Evolutionary conservation across 108 stramenopile genomes (phyloP).

Genomic region (Fistulifera solaris): DNA sequence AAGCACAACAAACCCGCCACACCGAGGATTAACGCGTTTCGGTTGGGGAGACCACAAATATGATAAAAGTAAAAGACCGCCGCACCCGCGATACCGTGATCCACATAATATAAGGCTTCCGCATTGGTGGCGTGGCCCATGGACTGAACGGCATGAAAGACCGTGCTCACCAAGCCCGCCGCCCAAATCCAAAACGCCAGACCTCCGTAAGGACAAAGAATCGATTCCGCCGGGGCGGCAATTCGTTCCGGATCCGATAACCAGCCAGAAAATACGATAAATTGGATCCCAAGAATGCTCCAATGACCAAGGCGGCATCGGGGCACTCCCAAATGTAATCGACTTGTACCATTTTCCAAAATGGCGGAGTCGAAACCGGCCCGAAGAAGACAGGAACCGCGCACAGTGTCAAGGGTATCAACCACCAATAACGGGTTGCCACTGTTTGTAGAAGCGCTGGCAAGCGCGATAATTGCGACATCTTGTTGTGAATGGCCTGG

Average conservation of each 20-base stretch:
- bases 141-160: slow-evolving; percentile 35
- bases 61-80: slow-evolving; percentile 23
- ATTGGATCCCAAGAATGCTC: slow-evolving; percentile 23
- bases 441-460: neutral
- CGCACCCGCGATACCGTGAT: slow-evolving; percentile 34
- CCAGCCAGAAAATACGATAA: slow-evolving; percentile 25
- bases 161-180: slow-evolving; percentile 27
- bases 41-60: slow-evolving; percentile 27
- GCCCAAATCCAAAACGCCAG: slow-evolving; percentile 21
- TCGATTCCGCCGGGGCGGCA: neutral
- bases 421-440: slow-evolving; percentile 20
- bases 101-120: slow-evolving; percentile 28
- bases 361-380: slow-evolving; percentile 21
- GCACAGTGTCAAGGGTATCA: slow-evolving; percentile 19
- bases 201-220: slow-evolving; percentile 4
- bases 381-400: slow-evolving; percentile 18
- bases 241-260: neutral
- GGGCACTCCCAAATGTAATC: slow-evolving; percentile 9
- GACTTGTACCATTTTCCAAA: slow-evolving; percentile 27
- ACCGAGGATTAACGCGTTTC: slow-evolving; percentile 15
- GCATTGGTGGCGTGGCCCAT: slow-evolving; percentile 20
- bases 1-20: slow-evolving; percentile 13
- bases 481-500: too few relatives aligned
- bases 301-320: slow-evolving; percentile 10
- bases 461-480: too few relatives aligned